Conservation (phyloP, 257 asterid genomes). For the Datura wrightii region DNA sequence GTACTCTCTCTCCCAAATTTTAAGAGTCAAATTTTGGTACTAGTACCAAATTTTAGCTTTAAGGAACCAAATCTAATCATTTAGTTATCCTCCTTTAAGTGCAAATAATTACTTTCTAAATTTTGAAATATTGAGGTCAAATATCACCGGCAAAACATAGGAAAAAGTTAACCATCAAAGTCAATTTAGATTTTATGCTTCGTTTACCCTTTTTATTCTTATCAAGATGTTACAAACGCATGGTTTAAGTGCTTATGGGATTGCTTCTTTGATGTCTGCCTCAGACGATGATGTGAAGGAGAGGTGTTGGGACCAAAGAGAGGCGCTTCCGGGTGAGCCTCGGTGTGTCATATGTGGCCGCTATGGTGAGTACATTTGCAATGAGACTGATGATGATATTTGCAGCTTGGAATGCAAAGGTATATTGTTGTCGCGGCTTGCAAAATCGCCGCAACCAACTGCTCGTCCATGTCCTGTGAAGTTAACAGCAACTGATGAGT, state of each 20-base stretch:
- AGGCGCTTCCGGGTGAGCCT: slow-evolving; percentile 81
- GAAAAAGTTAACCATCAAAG: not conserved
- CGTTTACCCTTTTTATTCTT: not conserved
- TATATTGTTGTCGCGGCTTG: slow-evolving; percentile 53
- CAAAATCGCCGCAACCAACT: slow-evolving; percentile 43
- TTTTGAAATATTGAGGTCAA: not conserved
- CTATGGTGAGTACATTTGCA: slow-evolving; percentile 92
- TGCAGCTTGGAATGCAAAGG: slow-evolving; percentile 88
- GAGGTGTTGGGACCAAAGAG: slow-evolving; percentile 87
- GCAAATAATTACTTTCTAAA: slow-evolving; percentile 8
- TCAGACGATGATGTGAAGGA: slow-evolving; percentile 67
- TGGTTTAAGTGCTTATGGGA: not conserved
- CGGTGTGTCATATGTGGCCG: slow-evolving; percentile 79
- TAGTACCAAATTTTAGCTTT: not conserved
- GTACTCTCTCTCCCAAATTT: not conserved
- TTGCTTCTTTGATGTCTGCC: slow-evolving; percentile 30
- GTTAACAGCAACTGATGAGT: slow-evolving; percentile 71
- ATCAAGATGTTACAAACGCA: not conserved
- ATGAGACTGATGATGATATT: slow-evolving; percentile 84
- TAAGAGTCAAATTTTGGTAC: not conserved
- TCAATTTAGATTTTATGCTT: not conserved
- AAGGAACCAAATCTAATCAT: slow-evolving; percentile 1
- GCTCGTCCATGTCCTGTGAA: slow-evolving; percentile 45
- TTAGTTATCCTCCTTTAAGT: not conserved
- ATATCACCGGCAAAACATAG: not conserved